Percentiles rank a stretch among this genome's conserved stretches.
These are phyloP conservation scores for Gossypioides kirkii DNA, from an alignment of 345 rosid genomes.

Conservation along the genomic window DNA sequence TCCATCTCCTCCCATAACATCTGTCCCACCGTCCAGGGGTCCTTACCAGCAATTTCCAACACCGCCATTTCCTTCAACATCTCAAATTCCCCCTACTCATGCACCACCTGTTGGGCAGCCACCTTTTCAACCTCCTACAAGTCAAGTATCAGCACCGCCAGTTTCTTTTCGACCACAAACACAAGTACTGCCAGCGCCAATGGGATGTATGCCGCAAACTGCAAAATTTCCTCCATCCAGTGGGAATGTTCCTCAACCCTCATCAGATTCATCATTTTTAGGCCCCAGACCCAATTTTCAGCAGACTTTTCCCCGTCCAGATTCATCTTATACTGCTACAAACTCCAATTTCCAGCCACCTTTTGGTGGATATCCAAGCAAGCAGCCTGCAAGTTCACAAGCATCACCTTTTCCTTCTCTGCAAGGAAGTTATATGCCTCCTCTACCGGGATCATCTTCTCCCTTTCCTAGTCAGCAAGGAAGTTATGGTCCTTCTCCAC, in stretches of 20 bases:
- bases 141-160: conserved; percentile 42
- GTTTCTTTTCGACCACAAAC: conserved; percentile 46
- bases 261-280: conserved; percentile 29
- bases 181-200: conserved; percentile 41
- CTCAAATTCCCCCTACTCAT: conserved; percentile 41
- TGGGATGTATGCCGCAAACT: conserved; percentile 57
- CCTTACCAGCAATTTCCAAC: conserved; percentile 51
- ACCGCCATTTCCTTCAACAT: conserved; percentile 42
- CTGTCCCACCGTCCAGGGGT: conserved; percentile 45
- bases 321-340: conserved; percentile 33
- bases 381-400: conserved; percentile 44
- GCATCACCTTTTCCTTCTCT: conserved; percentile 44
- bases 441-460: conserved; percentile 38
- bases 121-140: conserved; percentile 45
- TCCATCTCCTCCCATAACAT: conserved; percentile 41
- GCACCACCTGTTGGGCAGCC: conserved; percentile 47
- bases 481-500: conserved; percentile 42
- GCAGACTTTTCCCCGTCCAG: conserved; percentile 37
- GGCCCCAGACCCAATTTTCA: conserved; percentile 46
- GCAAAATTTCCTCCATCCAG: conserved; percentile 35
- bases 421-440: conserved; percentile 46
- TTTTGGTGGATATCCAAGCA: conserved; percentile 56
- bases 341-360: conserved; percentile 39
- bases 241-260: conserved; percentile 31
- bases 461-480: conserved; percentile 50